A percentile compares a stretch with the other conserved stretches of the same genome.
phyloP scores from a whole-genome alignment of 441 rosid genomes.

The Codiaeum variegatum region DNA sequence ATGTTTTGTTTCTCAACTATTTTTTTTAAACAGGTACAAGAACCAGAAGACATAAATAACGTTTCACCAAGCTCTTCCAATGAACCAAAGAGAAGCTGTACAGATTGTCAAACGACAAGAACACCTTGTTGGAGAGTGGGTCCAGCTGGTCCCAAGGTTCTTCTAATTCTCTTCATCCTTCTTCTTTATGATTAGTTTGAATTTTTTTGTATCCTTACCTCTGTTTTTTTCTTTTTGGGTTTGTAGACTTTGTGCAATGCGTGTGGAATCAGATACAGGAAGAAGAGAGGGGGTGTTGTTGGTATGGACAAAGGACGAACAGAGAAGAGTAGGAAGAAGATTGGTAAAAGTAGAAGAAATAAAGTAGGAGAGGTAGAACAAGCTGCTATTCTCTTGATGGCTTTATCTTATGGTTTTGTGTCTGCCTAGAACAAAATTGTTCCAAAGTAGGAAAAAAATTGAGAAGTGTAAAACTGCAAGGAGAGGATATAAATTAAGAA shows the following conservation, averaged over 20 bases:
- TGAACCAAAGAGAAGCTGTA: conserved; percentile 55
- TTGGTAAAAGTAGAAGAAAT: conserved; percentile 20
- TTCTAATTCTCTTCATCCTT: background rate
- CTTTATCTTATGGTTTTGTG: conserved; percentile 68
- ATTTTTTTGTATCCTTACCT: background rate
- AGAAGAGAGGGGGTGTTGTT: conserved; percentile 43
- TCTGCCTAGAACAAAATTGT: conserved; percentile 31
- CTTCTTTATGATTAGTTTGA: background rate
- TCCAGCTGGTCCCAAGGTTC: conserved; percentile 92
- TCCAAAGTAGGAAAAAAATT: background rate
- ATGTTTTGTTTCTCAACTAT: background rate
- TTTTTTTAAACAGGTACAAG: conserved; percentile 16
- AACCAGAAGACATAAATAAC: conserved; percentile 11
- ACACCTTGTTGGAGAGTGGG: conserved; percentile 98
- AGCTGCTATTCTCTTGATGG: conserved; percentile 86
- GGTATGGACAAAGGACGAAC: conserved; percentile 34
- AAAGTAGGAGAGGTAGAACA: conserved; percentile 82
- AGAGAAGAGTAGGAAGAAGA: conserved; percentile 32
- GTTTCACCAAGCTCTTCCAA: conserved; percentile 5
- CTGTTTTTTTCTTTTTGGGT: background rate
- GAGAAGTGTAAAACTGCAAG: background rate
- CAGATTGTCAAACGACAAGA: conserved; percentile 72
- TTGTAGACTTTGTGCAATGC: conserved; percentile 87
- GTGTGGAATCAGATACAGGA: conserved; percentile 78
- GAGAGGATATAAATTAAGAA: background rate